Percentiles rank a stretch among this genome's conserved stretches.
Evolutionary conservation across 1,284 basidiomycete species (phyloP).

Genomic region (Jaminaea rosea): DNA sequence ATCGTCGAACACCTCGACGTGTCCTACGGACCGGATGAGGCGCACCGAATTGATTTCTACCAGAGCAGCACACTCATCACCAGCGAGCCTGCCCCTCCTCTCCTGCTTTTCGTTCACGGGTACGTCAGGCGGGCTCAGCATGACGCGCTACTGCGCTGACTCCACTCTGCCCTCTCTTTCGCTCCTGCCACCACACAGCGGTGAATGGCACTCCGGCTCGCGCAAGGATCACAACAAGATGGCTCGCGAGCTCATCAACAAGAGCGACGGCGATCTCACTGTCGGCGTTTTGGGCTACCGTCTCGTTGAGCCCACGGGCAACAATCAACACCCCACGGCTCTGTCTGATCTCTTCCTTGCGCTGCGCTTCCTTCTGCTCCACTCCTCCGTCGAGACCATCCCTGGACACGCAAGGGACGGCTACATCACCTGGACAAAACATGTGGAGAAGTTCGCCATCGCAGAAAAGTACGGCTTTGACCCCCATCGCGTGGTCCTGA

Average conservation of each 20-base stretch:
- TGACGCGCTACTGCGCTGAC: too few relatives aligned
- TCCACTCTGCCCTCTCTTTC: background rate
- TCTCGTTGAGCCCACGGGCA: constrained; percentile 4
- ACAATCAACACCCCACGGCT: constrained; percentile 14
- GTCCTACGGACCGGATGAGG: too few relatives aligned
- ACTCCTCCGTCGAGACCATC: too few relatives aligned
- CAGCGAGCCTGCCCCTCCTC: too few relatives aligned
- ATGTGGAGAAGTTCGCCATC: constrained; percentile 8
- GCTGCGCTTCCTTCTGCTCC: constrained; percentile 9
- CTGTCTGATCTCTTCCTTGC: constrained; percentile 15
- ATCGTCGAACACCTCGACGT: too few relatives aligned
- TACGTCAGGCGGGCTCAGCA: background rate
- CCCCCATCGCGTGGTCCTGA: constrained; percentile 6
- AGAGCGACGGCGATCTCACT: constrained; percentile 12
- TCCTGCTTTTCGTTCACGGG: background rate
- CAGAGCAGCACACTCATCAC: too few relatives aligned
- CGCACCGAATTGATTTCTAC: too few relatives aligned
- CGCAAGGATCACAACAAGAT: constrained; percentile 15
- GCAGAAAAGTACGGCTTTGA: too few relatives aligned
- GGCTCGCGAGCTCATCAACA: constrained; percentile 7
- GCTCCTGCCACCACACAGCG: constrained; percentile 14
- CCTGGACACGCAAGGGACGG: too few relatives aligned
- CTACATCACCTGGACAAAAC: too few relatives aligned
- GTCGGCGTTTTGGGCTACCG: constrained; percentile 16
- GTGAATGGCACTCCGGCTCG: constrained; percentile 22